These are phyloP conservation scores for Henningerozyma blattae DNA, from an alignment of 805 yeast species.

Conservation along the genomic window DNA sequence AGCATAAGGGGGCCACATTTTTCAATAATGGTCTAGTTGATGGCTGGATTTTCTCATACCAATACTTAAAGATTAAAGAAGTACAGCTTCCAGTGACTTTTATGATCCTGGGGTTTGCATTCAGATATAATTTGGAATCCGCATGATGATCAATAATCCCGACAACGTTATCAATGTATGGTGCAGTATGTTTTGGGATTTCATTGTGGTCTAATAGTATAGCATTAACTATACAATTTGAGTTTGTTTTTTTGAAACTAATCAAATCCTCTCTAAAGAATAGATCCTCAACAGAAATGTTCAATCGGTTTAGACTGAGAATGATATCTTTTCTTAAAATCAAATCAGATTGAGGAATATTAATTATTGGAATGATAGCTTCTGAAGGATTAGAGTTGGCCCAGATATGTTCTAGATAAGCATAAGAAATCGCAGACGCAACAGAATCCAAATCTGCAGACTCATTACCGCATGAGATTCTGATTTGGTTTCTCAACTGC, in stretches of 20 bases:
- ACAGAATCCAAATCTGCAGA: constrained; percentile 87
- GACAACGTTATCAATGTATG: constrained; percentile 27
- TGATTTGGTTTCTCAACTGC: too few relatives aligned
- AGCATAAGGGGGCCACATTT: constrained; percentile 34
- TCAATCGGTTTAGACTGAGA: constrained; percentile 35
- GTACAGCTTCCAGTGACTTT: constrained; percentile 67
- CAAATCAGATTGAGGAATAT: constrained; percentile 58
- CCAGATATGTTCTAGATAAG: constrained; percentile 34
- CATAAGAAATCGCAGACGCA: constrained; percentile 58
- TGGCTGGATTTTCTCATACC: constrained; percentile 24
- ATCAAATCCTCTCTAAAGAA: constrained; percentile 58
- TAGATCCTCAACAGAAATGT: constrained; percentile 37
- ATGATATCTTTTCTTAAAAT: constrained; percentile 59
- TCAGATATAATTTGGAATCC: constrained; percentile 41
- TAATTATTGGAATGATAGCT: constrained; percentile 56
- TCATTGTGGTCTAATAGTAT: constrained; percentile 77
- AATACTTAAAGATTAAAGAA: constrained; percentile 56
- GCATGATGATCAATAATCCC: constrained; percentile 84
- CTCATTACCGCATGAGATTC: constrained; percentile 51
- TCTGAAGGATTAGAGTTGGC: constrained; percentile 13
- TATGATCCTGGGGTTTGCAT: constrained; percentile 53
- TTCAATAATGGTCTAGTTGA: constrained; percentile 5
- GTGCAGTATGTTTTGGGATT: constrained; percentile 37
- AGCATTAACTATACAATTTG: constrained; percentile 26
- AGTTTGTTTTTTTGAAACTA: constrained; percentile 3